A percentile compares a stretch with the other conserved stretches of the same genome.
Conservation (phyloP, 768 basidiomycete species). For the Termitomyces bulborhizus region DNA sequence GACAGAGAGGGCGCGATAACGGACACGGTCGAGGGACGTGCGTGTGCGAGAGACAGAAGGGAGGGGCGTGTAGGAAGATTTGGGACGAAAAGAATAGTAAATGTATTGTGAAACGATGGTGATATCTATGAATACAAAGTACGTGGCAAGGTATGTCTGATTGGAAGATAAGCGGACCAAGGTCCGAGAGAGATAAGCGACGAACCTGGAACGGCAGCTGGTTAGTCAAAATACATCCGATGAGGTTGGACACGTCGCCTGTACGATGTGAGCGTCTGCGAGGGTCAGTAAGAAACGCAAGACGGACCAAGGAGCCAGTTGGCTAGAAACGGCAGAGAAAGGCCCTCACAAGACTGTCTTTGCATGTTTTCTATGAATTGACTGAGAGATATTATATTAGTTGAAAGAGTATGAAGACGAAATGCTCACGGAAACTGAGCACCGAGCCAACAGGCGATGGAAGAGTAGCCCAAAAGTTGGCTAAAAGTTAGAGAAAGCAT, state of each 20-base stretch:
- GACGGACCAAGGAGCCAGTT: conserved; percentile 87
- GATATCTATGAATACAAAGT: conserved; percentile 84
- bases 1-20: conserved; percentile 62
- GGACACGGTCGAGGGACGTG: conserved; percentile 47
- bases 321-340: conserved; percentile 87
- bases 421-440: conserved; percentile 79
- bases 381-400: conserved; percentile 28
- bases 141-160: conserved; percentile 85
- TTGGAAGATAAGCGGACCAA: neutral
- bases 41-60: conserved; percentile 35
- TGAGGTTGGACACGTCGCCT: conserved; percentile 91
- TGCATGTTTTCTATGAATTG: conserved; percentile 79
- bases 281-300: neutral
- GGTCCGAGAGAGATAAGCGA: neutral
- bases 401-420: too few relatives aligned
- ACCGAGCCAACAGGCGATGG: conserved; percentile 76
- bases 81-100: conserved; percentile 53
- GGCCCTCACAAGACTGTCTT: conserved; percentile 77
- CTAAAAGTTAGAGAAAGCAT: conserved; percentile 38
- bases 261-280: conserved; percentile 1
- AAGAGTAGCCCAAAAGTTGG: conserved; percentile 62
- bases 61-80: conserved; percentile 24
- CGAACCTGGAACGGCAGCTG: conserved; percentile 91
- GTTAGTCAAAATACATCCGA: conserved; percentile 87
- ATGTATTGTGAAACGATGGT: conserved; percentile 73